Evolutionary conservation across 2,329 filamentous ascomycete species (phyloP), one percentile per base, ranked within the genome.

Genomic region (Fusarium kyushuense): DNA sequence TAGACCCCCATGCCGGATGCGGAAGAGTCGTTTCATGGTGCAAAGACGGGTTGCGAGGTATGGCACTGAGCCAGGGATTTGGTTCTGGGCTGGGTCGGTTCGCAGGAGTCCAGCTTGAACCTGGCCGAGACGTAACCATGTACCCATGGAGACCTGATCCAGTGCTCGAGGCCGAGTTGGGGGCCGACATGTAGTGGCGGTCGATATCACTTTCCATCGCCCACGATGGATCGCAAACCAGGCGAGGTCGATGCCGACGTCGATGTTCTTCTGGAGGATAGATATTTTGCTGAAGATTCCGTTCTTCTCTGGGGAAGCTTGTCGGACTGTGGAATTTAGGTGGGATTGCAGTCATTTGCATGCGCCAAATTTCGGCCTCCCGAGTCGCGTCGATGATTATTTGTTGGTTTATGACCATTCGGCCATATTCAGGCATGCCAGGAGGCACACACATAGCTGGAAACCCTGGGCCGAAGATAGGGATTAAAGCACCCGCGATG

Each of bases 401-500:
- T 1, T 78, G 75, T 4, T 81, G 81, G 56, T 87, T 84, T 71
- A 94, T 93, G 23, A 85, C 79, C 90, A 93, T 92, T 46, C 84
- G 84, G 13, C 84, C 86, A 76, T 89, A 93, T 16, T 85, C 84
- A n/a, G 86, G 80, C 35, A 89, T 83, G n/a, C 86, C 83, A 2
- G 89, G 88, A 1, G 80, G 84, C 16, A 90, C 81, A 77, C 96
- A 99, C 45, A 88, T 80, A 5, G 84, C 83, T 4, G 93, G 90
- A 76, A 99, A 99, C 40, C 89, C 86, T 14, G 89, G 86, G 0
- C 96, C 96, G 77, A 99, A 99, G 62, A 99, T 84, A 7, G 96
- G 96, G 11, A 96, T 96, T 55, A 99, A 82, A 0, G 92, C 94
- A 59, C 90, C 90, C 16, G 95, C 90, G 65, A 99, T 96, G 35